phyloP scores from a whole-genome alignment of 1,284 basidiomycete genomes.

The Dichomitus squalens region DNA sequence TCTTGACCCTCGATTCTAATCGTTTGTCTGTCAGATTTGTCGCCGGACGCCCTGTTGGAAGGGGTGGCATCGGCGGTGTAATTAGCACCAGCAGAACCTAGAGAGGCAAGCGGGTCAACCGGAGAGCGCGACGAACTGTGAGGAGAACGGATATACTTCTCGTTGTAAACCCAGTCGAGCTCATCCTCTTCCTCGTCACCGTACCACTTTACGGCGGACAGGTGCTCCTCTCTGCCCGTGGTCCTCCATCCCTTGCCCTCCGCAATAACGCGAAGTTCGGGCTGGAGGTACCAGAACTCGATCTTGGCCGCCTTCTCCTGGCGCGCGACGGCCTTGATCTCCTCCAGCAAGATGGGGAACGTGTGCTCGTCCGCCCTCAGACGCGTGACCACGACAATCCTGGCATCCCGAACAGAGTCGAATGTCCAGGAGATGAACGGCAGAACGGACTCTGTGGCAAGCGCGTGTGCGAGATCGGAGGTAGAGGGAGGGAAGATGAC shows the following conservation, averaged over 20 bases:
- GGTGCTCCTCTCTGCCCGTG: slow-evolving; percentile 45
- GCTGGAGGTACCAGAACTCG: slow-evolving; percentile 58
- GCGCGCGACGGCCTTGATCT: slow-evolving; percentile 42
- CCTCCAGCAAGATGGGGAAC: slow-evolving; percentile 43
- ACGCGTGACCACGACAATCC: slow-evolving; percentile 53
- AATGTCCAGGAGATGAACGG: slow-evolving; percentile 28
- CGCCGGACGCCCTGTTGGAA: background rate
- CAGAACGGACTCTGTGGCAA: slow-evolving; percentile 1
- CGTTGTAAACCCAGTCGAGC: slow-evolving; percentile 57
- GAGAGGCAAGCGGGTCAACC: background rate
- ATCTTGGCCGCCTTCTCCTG: slow-evolving; percentile 44
- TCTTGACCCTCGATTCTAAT: background rate
- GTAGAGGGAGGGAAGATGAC: slow-evolving; percentile 25
- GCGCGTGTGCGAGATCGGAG: slow-evolving; percentile 4
- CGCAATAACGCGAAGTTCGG: slow-evolving; percentile 38
- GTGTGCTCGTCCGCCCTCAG: slow-evolving; percentile 40
- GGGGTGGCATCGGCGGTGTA: background rate
- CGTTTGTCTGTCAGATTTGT: too few species aligned
- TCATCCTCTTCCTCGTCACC: slow-evolving; percentile 40
- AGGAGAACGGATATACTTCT: slow-evolving; percentile 35
- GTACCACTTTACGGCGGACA: slow-evolving; percentile 63
- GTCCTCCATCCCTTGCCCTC: slow-evolving; percentile 41
- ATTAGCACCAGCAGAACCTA: slow-evolving; percentile 24
- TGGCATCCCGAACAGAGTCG: slow-evolving; percentile 22
- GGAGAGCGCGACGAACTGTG: too few species aligned